Evolutionary conservation across 1,284 basidiomycete species (phyloP), one percentile per base, ranked within the genome.

Genomic region (Amylostereum areolatum): DNA sequence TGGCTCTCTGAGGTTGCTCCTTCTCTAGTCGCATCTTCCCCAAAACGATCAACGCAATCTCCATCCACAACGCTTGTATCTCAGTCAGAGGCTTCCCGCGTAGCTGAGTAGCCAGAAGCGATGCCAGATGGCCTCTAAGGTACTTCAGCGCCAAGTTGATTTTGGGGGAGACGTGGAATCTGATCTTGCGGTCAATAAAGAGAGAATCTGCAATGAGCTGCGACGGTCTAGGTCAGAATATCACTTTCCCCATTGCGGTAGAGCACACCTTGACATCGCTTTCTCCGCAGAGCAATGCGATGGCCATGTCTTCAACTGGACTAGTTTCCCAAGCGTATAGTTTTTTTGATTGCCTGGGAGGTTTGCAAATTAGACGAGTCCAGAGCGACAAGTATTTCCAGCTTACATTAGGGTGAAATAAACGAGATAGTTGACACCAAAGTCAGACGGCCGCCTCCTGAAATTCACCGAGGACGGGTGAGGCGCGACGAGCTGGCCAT

Each of bases 311-410:
- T 53, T 97, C 89, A 4, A 93, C 82, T 1, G 93, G 89, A 1
- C 90, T 86, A 1, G 90, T 93, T 67, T 99, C 97, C 92, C 94
- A 97, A n/a, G 89, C 94, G 65, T 96, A 99, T 30, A 98, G 69
- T 66, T 85, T 90, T 70, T 89, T 92, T 10, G 91, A 92, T 63
- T 92, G 90, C 89, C 92, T 92, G 57, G n/a, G 43, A 11, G 11
- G 39, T 24, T 5, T 7, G 5, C 29, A 42, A 44, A 34, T 33
- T 10, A 44, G 48, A 49, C 44, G 55, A 61, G 40, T 56, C 43
- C 42, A 55, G 52, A 31, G 52, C 33, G 55, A 25, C 58, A 43
- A 55, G 50, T 43, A 35, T 45, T 29, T 48, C 37, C 8, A 11
- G 67, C 78, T 57, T 57, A 88, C 89, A 94, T 95, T 35, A 97